Percentiles rank a stretch among this genome's conserved stretches.
Conservation (phyloP, 2,329 filamentous ascomycete species). For the Fusarium hostae region DNA sequence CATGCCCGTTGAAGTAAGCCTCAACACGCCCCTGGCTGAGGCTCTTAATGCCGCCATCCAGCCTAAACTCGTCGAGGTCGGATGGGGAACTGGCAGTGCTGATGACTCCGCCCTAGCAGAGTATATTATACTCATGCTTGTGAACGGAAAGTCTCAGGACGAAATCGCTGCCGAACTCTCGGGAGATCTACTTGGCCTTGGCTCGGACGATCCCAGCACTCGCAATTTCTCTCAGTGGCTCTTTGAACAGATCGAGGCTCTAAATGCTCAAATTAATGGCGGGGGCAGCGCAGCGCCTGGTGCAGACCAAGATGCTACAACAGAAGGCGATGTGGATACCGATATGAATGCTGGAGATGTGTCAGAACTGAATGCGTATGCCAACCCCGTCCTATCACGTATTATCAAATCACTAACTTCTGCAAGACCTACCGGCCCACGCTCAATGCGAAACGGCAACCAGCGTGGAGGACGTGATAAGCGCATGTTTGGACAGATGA, state of each 20-base stretch:
- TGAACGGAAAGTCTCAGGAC: conserved; percentile 91
- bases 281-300: conserved; percentile 46
- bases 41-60: conserved; percentile 85
- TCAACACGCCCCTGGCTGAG: conserved; percentile 85
- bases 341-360: conserved; percentile 74
- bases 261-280: conserved; percentile 73
- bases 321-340: conserved; percentile 67
- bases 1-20: conserved; percentile 82
- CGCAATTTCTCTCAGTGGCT: conserved; percentile 90
- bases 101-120: conserved; percentile 89
- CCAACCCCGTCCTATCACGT: conserved; percentile 28
- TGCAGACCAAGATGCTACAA: conserved; percentile 50
- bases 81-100: conserved; percentile 83
- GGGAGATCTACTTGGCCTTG: conserved; percentile 84
- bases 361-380: conserved; percentile 69
- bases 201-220: conserved; percentile 83
- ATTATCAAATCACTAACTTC: conserved; percentile 54
- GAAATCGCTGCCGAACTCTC: conserved; percentile 90
- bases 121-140: conserved; percentile 97
- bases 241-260: conserved; percentile 82
- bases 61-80: conserved; percentile 90
- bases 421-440: conserved; percentile 87
- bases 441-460: conserved; percentile 85
- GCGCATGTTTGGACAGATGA: conserved; percentile 86
- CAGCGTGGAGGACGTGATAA: conserved; percentile 73